A percentile compares a stretch with the other conserved stretches of the same genome.
phyloP scores from a whole-genome alignment of 768 basidiomycete genomes.

The Boletus eberwhitei region DNA sequence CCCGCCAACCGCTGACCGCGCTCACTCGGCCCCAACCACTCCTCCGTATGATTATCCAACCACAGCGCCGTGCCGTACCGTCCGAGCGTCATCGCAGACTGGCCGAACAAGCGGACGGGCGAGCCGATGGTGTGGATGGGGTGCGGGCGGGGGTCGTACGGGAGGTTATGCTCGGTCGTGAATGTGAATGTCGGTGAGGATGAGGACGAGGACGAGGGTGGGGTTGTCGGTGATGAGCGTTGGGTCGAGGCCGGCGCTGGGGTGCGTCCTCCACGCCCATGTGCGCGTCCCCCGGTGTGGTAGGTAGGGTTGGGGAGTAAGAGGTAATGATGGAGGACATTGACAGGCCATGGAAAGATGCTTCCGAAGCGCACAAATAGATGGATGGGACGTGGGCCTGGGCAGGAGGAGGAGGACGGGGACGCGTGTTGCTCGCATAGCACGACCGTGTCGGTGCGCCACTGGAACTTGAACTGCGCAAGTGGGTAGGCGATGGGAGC shows the following conservation, averaged over 20 bases:
- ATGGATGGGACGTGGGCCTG: slow-evolving; percentile 35
- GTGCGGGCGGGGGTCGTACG: slow-evolving; percentile 41
- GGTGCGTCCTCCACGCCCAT: not conserved
- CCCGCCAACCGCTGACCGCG: slow-evolving; percentile 62
- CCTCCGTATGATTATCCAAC: slow-evolving; percentile 62
- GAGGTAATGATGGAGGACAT: slow-evolving; percentile 61
- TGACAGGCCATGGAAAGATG: slow-evolving; percentile 64
- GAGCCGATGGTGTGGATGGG: slow-evolving; percentile 43
- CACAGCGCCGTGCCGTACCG: slow-evolving; percentile 61
- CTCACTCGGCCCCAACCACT: slow-evolving; percentile 41
- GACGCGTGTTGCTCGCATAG: slow-evolving; percentile 32
- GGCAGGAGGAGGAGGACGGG: not conserved
- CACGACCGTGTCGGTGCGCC: slow-evolving; percentile 52
- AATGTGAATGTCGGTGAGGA: not conserved
- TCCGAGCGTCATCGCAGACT: slow-evolving; percentile 53
- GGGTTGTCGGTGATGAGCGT: not conserved
- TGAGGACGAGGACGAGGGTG: not conserved
- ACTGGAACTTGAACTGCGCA: slow-evolving; percentile 48
- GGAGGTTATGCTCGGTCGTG: slow-evolving; percentile 36
- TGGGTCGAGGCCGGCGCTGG: not conserved
- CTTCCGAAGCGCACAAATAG: slow-evolving; percentile 59
- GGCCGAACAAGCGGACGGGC: slow-evolving; percentile 56
- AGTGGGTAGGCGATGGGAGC: slow-evolving; percentile 40
- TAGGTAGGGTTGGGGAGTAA: slow-evolving; percentile 45
- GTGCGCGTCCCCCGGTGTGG: slow-evolving; percentile 1